Evolutionary conservation across 768 basidiomycete species (phyloP), one percentile per base, ranked within the genome.

Genomic region (Phlebiopsis gigantea): DNA sequence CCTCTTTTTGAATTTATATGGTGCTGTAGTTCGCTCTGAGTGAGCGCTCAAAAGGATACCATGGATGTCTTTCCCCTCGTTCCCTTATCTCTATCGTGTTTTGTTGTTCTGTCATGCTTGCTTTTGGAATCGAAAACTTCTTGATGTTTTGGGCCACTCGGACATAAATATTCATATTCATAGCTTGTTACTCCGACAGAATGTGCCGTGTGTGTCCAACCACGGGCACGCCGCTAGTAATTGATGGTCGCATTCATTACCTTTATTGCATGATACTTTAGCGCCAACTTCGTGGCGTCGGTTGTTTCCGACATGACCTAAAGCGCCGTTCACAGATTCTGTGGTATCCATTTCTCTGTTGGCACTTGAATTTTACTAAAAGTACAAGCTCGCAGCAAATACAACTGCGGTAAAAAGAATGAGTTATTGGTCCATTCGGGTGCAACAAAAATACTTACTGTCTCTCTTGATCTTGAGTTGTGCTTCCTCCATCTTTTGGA

Each of bases 401-500:
- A 92, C 87, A 69, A 92, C 90, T 92, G 61, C n/a, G n/a, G 28
- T 44, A 34, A 12, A 31, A 44, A 12, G 28, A 4, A 29, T 41
- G 31, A 45, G 50, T 51, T n/a, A 30, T n/a, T n/a, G n/a, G n/a
- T n/a, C n/a, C n/a, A n/a, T n/a, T n/a, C n/a, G n/a, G n/a, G n/a
- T n/a, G n/a, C n/a, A n/a, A n/a, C n/a, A n/a, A n/a, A 43, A 10
- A 10, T 2, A 83, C 93, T 79, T 71, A 94, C 93, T 96, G 69
- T 98, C 97, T 70, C 97, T 77, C 71, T 96, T 96, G 63, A 99
- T 98, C 71, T 88, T 88, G 41, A 84, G 81, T 66, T 98, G 95
- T 0, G 90, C 86, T 63, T 93, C 91, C 66, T 98, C 96, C 94
- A 98, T 97, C 70, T 98, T 98, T 72, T 89, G 90, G 79, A 98